Evolutionary conservation across 78 protist species (phyloP).

Genomic region (Dictyostelium purpureum): DNA sequence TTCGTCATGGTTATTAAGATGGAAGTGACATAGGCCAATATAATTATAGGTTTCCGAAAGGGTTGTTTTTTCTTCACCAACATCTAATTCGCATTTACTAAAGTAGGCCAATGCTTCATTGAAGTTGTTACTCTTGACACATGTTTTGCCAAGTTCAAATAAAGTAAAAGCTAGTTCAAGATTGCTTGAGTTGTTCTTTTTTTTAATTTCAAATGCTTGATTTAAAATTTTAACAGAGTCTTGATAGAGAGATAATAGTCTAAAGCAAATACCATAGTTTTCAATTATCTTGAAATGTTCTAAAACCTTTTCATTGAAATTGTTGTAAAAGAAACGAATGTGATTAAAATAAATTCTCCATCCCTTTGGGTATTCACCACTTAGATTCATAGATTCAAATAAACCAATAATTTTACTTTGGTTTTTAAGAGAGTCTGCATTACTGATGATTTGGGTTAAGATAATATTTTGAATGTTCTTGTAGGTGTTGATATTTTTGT

Average conservation of each 20-base stretch:
- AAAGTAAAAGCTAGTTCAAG: background rate
- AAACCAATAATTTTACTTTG: no score
- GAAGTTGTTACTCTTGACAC: background rate
- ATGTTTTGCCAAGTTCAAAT: background rate
- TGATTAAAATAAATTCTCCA: constrained; percentile 13
- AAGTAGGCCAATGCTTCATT: background rate
- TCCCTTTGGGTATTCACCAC: background rate
- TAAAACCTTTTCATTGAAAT: background rate
- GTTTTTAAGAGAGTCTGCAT: background rate
- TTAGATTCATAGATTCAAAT: no score
- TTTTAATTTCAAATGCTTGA: background rate
- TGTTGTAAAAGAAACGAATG: background rate
- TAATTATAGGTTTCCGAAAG: background rate
- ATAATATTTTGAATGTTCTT: constrained; percentile 1
- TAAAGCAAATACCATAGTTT: background rate
- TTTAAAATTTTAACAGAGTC: background rate
- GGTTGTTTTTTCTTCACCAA: background rate
- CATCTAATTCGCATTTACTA: background rate
- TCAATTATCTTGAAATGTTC: background rate
- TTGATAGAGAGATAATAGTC: background rate
- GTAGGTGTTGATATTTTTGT: background rate
- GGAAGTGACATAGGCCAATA: constrained; percentile 2
- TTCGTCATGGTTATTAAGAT: background rate
- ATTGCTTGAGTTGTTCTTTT: background rate
- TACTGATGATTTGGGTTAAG: background rate